Evolutionary conservation across 2,329 filamentous ascomycete species (phyloP), one percentile per base, ranked within the genome.

Genomic region (Zymoseptoria pseudotritici): DNA sequence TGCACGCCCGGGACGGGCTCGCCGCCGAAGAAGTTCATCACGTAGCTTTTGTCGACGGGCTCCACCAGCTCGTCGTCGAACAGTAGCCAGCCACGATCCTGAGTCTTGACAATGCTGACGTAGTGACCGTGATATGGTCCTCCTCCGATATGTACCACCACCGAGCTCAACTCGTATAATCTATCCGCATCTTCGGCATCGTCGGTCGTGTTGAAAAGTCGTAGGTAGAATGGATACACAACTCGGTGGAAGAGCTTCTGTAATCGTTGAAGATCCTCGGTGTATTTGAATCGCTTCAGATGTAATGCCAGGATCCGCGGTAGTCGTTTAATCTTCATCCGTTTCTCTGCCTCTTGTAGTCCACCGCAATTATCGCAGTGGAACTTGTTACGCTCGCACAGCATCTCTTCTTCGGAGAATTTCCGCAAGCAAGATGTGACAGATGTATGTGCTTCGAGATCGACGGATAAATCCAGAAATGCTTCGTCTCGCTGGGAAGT

Each of bases 61-160:
- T 99, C 94, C 4, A 99, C 94, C 85, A 97, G 91, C 76, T 99
- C 94, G 70, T 99, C 94, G 68, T 99, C 94, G 68, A 99, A 99
- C 5, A 99, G 78, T 50, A 99, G 78, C 94, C 94, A 99, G 26
- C 94, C 94, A 57, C 90, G 86, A 71, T 97, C 94, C 70, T 95
- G 87, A 0, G 94, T 97, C 77, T 99, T 99, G 79, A 99, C 92
- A 58, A 99, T 94, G 4, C 92, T 91, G 31, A 99, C 91, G 69
- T 99, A 99, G 74, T 99, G 94, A 3, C 94, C 94, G 71, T 99
- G 94, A 71, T 97, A 97, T 4, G 94, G 93, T 21, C 96, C 95
- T 54, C 91, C 91, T 57, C 94, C 94, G 64, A 99, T 97, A 70
- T 99, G 94, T 21, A 99, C 91, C 9, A 99, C 91, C 3, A 99